Conservation (phyloP, 305 asterid genomes). For the Plantago coronopus region DNA sequence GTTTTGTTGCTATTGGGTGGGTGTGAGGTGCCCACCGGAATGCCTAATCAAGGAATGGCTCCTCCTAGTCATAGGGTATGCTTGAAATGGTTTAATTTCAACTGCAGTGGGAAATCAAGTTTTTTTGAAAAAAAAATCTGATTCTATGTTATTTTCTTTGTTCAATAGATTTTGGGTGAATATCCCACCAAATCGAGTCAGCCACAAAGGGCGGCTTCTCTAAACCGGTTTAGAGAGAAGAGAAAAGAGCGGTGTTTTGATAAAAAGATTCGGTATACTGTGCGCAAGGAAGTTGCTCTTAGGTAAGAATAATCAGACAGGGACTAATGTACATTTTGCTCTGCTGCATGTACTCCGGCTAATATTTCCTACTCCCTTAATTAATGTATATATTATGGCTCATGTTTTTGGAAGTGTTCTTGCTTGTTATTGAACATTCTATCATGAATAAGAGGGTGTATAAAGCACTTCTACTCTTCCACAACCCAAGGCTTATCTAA, state of each 20-base stretch:
- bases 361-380: not conserved
- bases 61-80: conserved; percentile 72
- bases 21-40: conserved; percentile 56
- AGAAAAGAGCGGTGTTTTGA: conserved; percentile 60
- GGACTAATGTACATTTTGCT: conserved; percentile 1
- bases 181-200: conserved; percentile 48
- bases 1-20: conserved; percentile 80
- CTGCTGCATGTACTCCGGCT: not conserved
- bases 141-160: too few species aligned
- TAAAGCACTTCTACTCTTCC: not conserved
- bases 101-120: not conserved
- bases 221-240: conserved; percentile 62
- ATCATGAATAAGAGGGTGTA: not conserved
- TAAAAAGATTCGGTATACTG: conserved; percentile 59
- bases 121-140: too few species aligned
- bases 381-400: too few species aligned
- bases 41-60: conserved; percentile 60
- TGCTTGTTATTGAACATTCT: not conserved
- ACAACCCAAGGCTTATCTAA: not conserved
- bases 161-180: conserved; percentile 38
- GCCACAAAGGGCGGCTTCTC: conserved; percentile 62
- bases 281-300: conserved; percentile 68
- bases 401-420: not conserved
- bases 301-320: conserved; percentile 33
- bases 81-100: conserved; percentile 5